These are phyloP conservation scores for Panicum virgatum DNA, from an alignment of 202 grass and related monocot genomes.

Conservation along the genomic window DNA sequence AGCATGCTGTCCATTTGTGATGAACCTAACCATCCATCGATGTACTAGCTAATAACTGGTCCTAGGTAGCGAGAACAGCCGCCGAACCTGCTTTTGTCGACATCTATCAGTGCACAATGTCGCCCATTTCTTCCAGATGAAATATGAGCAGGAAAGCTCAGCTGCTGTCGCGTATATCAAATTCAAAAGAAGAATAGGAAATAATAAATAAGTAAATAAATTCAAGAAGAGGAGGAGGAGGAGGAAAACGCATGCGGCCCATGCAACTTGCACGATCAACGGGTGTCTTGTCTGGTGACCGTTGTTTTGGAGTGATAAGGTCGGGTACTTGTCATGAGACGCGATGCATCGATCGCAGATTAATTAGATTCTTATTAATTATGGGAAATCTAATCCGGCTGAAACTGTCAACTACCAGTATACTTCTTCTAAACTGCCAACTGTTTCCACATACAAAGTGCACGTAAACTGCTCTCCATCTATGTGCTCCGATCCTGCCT, in stretches of 20 bases:
- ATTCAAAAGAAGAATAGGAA: not conserved
- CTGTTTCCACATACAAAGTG: not conserved
- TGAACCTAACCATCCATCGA: no score
- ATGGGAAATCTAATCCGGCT: not conserved
- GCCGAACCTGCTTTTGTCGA: not conserved
- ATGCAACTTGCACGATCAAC: not conserved
- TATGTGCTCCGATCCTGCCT: not conserved
- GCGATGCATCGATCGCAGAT: not conserved
- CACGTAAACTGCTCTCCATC: not conserved
- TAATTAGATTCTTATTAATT: not conserved
- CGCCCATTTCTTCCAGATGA: not conserved
- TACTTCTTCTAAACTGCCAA: not conserved
- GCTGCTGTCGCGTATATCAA: not conserved
- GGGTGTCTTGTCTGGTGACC: not conserved
- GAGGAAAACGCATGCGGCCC: not conserved
- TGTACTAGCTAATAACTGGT: not conserved
- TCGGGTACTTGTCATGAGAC: not conserved
- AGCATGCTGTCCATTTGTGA: not conserved
- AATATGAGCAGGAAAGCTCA: not conserved
- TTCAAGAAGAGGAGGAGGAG: no score
- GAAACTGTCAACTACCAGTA: not conserved
- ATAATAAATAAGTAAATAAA: not conserved
- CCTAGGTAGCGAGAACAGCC: not conserved
- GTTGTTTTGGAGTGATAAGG: not conserved
- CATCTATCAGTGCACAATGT: not conserved